Conservation (phyloP, 2,329 filamentous ascomycete species). For the Beauveria bassiana region DNA sequence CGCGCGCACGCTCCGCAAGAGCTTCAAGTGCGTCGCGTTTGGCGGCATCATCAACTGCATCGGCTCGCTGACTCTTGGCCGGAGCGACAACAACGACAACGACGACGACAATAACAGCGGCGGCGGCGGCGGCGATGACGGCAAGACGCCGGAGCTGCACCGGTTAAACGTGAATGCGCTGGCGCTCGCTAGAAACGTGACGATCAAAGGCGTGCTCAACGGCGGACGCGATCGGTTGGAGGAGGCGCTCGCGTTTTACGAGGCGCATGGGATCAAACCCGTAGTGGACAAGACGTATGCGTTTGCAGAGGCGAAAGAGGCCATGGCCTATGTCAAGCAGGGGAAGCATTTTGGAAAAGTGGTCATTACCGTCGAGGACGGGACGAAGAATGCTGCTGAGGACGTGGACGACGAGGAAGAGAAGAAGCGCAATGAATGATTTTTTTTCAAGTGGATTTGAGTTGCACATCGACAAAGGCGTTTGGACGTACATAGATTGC, state of each 20-base stretch:
- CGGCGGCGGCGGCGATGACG: conserved; percentile 8
- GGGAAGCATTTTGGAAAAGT: conserved; percentile 53
- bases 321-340: conserved; percentile 43
- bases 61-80: conserved; percentile 38
- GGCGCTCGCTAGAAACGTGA: conserved; percentile 4
- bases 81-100: conserved; percentile 43
- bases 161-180: conserved; percentile 24
- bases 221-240: conserved; percentile 47
- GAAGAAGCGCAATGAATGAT: not conserved
- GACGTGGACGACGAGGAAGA: not conserved
- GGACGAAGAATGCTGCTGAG: conserved; percentile 2
- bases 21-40: conserved; percentile 45
- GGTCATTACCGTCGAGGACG: conserved; percentile 33
- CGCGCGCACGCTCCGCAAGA: conserved; percentile 40
- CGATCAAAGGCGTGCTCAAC: conserved; percentile 49
- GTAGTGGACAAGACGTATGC: conserved; percentile 40
- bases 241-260: conserved; percentile 44
- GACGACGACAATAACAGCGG: conserved; percentile 19
- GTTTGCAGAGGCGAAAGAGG: conserved; percentile 39
- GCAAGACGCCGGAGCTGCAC: conserved; percentile 25
- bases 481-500: too few relatives aligned
- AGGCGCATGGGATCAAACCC: conserved; percentile 35
- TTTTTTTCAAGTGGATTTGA: not conserved
- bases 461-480: not conserved
- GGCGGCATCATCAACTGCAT: conserved; percentile 47